These are phyloP conservation scores for Neoboletus subvelutipes DNA, from an alignment of 768 basidiomycete species.

Conservation along the genomic window DNA sequence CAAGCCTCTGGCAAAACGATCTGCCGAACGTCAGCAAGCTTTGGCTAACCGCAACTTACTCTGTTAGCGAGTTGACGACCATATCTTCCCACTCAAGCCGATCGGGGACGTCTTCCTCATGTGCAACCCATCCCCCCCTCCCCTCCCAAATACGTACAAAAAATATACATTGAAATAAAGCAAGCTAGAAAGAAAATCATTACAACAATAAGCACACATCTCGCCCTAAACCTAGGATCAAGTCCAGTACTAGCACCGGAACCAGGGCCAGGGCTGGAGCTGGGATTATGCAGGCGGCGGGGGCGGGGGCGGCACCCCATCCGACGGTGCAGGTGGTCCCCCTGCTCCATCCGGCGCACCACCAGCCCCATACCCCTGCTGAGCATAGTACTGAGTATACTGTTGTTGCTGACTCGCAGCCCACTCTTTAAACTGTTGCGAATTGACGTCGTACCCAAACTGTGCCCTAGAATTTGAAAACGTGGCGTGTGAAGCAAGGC, in stretches of 20 bases:
- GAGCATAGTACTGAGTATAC: constrained; percentile 72
- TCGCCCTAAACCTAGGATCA: constrained; percentile 2
- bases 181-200: constrained; percentile 26
- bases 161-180: constrained; percentile 35
- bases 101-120: background rate
- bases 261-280: background rate
- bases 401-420: constrained; percentile 62
- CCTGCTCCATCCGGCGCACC: constrained; percentile 11
- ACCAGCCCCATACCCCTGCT: constrained; percentile 46
- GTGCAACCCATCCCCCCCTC: background rate
- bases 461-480: constrained; percentile 55
- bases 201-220: constrained; percentile 14
- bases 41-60: background rate
- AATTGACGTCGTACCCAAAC: constrained; percentile 85
- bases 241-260: background rate
- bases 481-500: background rate
- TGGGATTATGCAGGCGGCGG: constrained; percentile 26
- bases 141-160: constrained; percentile 4
- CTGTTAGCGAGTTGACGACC: background rate
- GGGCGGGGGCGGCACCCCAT: constrained; percentile 13
- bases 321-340: constrained; percentile 28
- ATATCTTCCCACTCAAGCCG: background rate
- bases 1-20: too few species aligned
- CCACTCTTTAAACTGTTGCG: constrained; percentile 80
- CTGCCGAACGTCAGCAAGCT: too few species aligned